A percentile compares a stretch with the other conserved stretches of the same genome.
phyloP scores from a whole-genome alignment of 805 yeast species.

The Sugiyamaella valdiviana region DNA sequence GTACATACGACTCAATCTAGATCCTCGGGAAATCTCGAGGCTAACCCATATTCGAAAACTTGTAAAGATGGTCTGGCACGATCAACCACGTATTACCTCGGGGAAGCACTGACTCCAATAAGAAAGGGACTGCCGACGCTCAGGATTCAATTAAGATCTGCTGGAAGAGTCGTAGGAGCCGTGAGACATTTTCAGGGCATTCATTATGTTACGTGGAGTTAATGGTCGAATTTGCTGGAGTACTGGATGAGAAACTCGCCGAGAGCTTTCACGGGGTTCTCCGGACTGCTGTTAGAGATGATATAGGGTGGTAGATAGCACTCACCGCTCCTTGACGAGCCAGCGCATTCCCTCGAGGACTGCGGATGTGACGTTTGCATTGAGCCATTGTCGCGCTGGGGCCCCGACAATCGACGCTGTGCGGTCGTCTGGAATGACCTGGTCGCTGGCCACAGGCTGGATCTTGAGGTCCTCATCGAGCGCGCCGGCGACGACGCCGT shows the following conservation, averaged over 20 bases:
- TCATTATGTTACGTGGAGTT: background rate
- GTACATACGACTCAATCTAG: background rate
- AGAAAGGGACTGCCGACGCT: too few species aligned
- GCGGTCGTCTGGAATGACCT: background rate
- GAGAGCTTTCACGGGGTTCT: slow-evolving; percentile 22
- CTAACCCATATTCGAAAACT: too few species aligned
- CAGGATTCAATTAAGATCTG: too few species aligned
- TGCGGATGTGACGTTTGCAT: slow-evolving; percentile 55
- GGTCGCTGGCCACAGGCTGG: background rate
- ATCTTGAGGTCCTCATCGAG: background rate
- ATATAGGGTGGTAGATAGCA: background rate
- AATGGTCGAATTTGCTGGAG: slow-evolving; percentile 7
- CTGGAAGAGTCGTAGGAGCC: too few species aligned
- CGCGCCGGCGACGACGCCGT: background rate
- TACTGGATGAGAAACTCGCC: slow-evolving; percentile 21
- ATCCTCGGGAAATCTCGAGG: too few species aligned
- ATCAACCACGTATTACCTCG: too few species aligned
- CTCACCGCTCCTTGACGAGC: slow-evolving; percentile 40
- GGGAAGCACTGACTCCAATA: too few species aligned
- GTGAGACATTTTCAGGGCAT: too few species aligned
- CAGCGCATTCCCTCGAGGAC: slow-evolving; percentile 57
- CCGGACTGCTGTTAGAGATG: slow-evolving; percentile 15
- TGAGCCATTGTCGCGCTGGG: slow-evolving; percentile 61
- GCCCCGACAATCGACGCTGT: slow-evolving; percentile 41
- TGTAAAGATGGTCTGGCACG: too few species aligned